Conservation (phyloP, 495 filamentous ascomycete species). For the Penicillium tannophilum region DNA sequence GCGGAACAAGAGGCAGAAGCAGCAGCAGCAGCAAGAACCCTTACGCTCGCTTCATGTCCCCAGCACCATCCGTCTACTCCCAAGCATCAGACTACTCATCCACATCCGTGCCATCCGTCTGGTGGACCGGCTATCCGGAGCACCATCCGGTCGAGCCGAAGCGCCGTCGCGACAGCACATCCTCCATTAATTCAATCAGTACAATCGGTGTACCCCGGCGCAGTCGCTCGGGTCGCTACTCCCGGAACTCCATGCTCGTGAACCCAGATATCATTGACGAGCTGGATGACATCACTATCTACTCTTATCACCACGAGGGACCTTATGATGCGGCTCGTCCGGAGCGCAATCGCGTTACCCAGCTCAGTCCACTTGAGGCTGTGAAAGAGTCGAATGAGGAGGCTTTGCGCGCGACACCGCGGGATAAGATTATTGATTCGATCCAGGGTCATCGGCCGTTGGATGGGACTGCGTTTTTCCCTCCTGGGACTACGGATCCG, state of each 20-base stretch:
- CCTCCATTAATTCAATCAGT: conserved; percentile 14
- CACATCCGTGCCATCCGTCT: conserved; percentile 26
- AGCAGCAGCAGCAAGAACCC: conserved; percentile 36
- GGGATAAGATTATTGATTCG: conserved; percentile 75
- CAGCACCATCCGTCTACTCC: conserved; percentile 28
- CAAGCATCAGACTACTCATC: conserved; percentile 22
- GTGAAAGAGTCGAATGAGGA: conserved; percentile 72
- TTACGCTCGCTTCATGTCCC: conserved; percentile 39
- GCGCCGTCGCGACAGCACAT: conserved; percentile 19
- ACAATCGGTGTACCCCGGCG: conserved; percentile 20
- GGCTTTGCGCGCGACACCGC: conserved; percentile 80
- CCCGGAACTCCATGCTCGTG: conserved; percentile 63
- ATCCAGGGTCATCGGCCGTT: conserved; percentile 77
- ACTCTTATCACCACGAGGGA: conserved; percentile 84
- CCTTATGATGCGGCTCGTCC: conserved; percentile 85
- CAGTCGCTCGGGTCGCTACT: conserved; percentile 29
- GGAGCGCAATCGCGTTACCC: conserved; percentile 65
- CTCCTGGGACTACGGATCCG: conserved; percentile 68
- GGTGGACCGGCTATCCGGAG: conserved; percentile 34
- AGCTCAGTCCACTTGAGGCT: conserved; percentile 74
- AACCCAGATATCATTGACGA: conserved; percentile 79
- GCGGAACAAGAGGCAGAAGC: background rate
- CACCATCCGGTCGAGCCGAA: conserved; percentile 37
- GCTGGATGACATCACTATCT: conserved; percentile 64
- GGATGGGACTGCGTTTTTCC: conserved; percentile 76